Conservation (phyloP, 2,329 filamentous ascomycete genomes). For the Fusarium caatingaense region DNA sequence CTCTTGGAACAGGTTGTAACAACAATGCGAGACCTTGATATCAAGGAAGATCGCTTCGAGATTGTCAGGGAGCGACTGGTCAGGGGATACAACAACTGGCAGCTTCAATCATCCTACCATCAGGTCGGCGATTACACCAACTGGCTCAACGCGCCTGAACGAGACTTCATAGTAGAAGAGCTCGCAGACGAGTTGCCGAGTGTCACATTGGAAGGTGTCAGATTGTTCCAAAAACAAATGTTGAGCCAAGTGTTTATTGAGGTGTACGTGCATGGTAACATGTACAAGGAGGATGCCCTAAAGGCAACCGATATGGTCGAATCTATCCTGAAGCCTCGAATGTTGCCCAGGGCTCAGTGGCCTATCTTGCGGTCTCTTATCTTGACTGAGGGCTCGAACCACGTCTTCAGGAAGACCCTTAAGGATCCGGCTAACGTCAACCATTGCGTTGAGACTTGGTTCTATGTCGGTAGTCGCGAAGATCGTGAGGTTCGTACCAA, state of each 20-base stretch:
- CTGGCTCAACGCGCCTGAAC: slow-evolving; percentile 79
- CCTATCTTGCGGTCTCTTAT: slow-evolving; percentile 80
- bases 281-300: slow-evolving; percentile 93
- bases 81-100: slow-evolving; percentile 85
- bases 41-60: slow-evolving; percentile 88
- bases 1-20: slow-evolving; percentile 88
- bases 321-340: slow-evolving; percentile 77
- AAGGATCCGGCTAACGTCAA: slow-evolving; percentile 92
- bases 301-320: slow-evolving; percentile 87
- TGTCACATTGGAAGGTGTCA: slow-evolving; percentile 79
- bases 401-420: slow-evolving; percentile 81
- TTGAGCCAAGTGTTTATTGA: slow-evolving; percentile 89
- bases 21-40: slow-evolving; percentile 84
- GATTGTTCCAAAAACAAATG: slow-evolving; percentile 81
- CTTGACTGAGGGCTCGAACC: slow-evolving; percentile 83
- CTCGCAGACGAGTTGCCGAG: slow-evolving; percentile 79
- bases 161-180: slow-evolving; percentile 82
- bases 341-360: slow-evolving; percentile 82
- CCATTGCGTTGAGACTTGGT: slow-evolving; percentile 83
- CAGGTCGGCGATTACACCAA: slow-evolving; percentile 86
- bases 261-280: slow-evolving; percentile 87
- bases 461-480: slow-evolving; percentile 75
- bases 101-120: slow-evolving; percentile 87
- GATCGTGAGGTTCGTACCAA: slow-evolving; percentile 80
- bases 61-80: slow-evolving; percentile 88